Base-by-base conservation (phyloP, 2,329 filamentous ascomycete species). In the Fusarium sp. region DNA sequence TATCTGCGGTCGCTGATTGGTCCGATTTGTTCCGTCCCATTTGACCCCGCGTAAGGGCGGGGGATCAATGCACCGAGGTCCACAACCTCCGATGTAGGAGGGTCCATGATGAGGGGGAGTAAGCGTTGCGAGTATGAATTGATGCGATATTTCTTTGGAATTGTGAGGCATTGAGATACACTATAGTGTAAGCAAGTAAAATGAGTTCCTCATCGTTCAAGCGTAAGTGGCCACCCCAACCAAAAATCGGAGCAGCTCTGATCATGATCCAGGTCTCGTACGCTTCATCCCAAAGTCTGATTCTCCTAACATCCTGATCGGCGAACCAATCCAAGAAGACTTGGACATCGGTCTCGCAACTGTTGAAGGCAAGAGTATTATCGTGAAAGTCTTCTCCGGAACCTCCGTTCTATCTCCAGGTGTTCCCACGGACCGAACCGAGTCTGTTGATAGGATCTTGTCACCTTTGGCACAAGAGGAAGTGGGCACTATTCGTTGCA, bases 261-360 rank as follows among this genome's bases (percentile, higher is more conserved):
- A 27, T 3, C 8, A 27, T 27, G 9, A 27, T 10, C 5, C 4
- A 63, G 59, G 60, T 4, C 60, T 63, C 10, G 48, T 63, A 10
- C 60, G 60, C 1, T 63, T 63, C 21, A 25, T 63, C n/a, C 58
- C 60, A 2, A 63, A 63, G 37, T 63, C 60, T 1, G 58, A 60
- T 7, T 8, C 23, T 0, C n/a, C 60, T 0, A 21, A 23, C 12
- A 56, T 63, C 8, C 14, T 63, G 3, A 63, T 63, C 27, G 60
- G 60, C 1, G 60, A 63, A 4, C 60, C 60, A 1, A n/a, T 51
- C 0, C 23, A 63, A 16, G 34, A 53, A 2, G 21, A 27, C 6
- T 5, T 56, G 0, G 58, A 63, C 0, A 16, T 63, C 0, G 60
- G 60, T 0, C 4, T 63, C 1, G 58, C 60, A 4, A 14, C 34